Conservation (phyloP, 768 basidiomycete genomes). For the Lepiota venenata region DNA sequence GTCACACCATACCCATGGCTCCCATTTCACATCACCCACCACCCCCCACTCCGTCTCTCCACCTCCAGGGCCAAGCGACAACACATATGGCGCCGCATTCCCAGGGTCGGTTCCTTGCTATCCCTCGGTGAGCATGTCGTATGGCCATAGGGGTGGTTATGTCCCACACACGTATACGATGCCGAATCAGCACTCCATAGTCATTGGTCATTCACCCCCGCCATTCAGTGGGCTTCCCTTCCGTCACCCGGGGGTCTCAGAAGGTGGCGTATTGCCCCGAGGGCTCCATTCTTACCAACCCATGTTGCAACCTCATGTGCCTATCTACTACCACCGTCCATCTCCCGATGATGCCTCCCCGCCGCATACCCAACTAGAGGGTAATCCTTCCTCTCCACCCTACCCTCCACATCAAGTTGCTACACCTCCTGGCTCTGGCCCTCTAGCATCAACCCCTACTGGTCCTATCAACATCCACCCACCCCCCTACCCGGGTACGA, state of each 20-base stretch:
- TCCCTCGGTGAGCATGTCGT: constrained; percentile 24
- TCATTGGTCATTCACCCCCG: constrained; percentile 32
- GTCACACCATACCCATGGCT: neutral
- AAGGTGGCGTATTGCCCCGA: constrained; percentile 35
- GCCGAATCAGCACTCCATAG: constrained; percentile 36
- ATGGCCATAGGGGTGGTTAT: constrained; percentile 31
- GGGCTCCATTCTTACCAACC: constrained; percentile 39
- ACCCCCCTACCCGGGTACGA: constrained; percentile 22
- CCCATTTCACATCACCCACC: neutral
- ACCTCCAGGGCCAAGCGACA: constrained; percentile 17
- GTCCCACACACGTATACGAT: constrained; percentile 42
- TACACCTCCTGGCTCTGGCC: neutral
- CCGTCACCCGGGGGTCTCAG: constrained; percentile 29
- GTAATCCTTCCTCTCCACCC: constrained; percentile 17
- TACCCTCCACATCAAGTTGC: constrained; percentile 16
- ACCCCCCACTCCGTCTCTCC: constrained; percentile 7
- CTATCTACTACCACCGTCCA: constrained; percentile 36
- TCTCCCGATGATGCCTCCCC: constrained; percentile 28
- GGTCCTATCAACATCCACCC: constrained; percentile 21
- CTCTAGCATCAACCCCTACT: constrained; percentile 18
- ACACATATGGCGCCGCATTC: constrained; percentile 18
- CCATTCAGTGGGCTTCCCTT: constrained; percentile 30
- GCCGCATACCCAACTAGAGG: constrained; percentile 16
- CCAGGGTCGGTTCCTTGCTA: constrained; percentile 24
- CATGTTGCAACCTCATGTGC: constrained; percentile 33